phyloP scores from a whole-genome alignment of 306 rosid genomes.

The Luffa acutangula region DNA sequence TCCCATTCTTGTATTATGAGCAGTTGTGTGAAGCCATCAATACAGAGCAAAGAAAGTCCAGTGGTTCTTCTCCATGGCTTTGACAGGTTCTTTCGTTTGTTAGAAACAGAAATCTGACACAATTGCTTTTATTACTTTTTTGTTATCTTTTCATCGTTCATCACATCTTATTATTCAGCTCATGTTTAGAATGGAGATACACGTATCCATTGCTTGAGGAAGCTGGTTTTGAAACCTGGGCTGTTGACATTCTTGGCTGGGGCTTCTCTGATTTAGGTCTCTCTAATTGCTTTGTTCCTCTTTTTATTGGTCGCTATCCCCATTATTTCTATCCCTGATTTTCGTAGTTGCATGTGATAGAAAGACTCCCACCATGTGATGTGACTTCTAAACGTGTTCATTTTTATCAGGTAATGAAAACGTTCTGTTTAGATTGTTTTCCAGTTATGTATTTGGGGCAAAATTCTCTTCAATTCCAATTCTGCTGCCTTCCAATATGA shows the following conservation, averaged over 20 bases:
- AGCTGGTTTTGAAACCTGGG: slow-evolving; percentile 85
- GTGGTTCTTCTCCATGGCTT: slow-evolving; percentile 89
- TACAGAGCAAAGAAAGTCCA: slow-evolving; percentile 45
- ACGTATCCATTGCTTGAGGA: slow-evolving; percentile 74
- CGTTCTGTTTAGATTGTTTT: not conserved
- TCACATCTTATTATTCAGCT: slow-evolving; percentile 51
- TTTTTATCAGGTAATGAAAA: slow-evolving; percentile 57
- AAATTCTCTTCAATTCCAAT: not conserved
- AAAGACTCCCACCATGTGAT: slow-evolving; percentile 60
- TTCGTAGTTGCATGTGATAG: slow-evolving; percentile 27
- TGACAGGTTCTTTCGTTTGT: slow-evolving; percentile 47
- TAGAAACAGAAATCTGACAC: not conserved
- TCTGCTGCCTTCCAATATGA: not conserved
- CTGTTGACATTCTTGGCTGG: slow-evolving; percentile 96
- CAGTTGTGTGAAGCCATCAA: slow-evolving; percentile 71
- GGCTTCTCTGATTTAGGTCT: slow-evolving; percentile 94
- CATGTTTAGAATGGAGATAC: slow-evolving; percentile 96
- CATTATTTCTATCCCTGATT: not conserved
- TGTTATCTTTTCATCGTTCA: slow-evolving; percentile 22
- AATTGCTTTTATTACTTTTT: not conserved
- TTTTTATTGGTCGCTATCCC: not conserved
- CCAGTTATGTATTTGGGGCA: not conserved
- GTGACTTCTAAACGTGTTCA: slow-evolving; percentile 72
- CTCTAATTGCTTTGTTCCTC: slow-evolving; percentile 11
- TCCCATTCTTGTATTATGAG: slow-evolving; percentile 57